These are phyloP conservation scores for Xylariaceae sp. DNA, from an alignment of 2,329 filamentous ascomycete species.

Conservation along the genomic window DNA sequence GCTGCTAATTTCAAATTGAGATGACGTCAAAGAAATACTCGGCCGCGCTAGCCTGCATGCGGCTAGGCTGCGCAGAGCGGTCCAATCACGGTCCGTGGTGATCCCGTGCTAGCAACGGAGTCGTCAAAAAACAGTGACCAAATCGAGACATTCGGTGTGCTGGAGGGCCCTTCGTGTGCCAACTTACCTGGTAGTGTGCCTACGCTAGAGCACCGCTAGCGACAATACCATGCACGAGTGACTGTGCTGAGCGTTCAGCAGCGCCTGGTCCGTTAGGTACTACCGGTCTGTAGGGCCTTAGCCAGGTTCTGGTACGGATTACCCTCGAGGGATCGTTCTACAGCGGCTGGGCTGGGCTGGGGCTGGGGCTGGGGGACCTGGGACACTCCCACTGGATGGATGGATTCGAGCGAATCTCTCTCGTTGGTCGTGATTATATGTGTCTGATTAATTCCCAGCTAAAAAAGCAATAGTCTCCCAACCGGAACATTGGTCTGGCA, in stretches of 20 bases:
- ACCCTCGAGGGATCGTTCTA: not conserved
- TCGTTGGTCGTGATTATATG: not conserved
- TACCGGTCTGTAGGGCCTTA: not conserved
- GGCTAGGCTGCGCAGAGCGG: too few species aligned
- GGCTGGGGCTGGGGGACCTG: too few species aligned
- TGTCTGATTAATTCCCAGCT: not conserved
- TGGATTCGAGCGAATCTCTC: too few species aligned
- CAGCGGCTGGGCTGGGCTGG: not conserved
- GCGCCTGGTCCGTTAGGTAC: not conserved
- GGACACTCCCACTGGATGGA: not conserved
- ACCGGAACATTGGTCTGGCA: not conserved
- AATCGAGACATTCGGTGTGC: not conserved
- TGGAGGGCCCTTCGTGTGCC: not conserved
- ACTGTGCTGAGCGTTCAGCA: not conserved
- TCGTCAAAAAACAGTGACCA: not conserved
- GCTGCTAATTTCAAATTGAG: constrained; percentile 12
- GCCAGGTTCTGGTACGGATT: not conserved
- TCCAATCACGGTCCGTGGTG: not conserved
- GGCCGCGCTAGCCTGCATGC: not conserved
- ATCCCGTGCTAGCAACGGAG: not conserved
- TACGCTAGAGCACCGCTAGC: not conserved
- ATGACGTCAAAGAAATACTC: constrained; percentile 17
- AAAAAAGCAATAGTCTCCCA: not conserved
- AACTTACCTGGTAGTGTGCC: too few species aligned
- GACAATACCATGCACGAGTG: not conserved